Evolutionary conservation across 1,284 basidiomycete genomes (phyloP), one percentile per base, ranked within the genome.

Genomic region (Puccinia polysora): DNA sequence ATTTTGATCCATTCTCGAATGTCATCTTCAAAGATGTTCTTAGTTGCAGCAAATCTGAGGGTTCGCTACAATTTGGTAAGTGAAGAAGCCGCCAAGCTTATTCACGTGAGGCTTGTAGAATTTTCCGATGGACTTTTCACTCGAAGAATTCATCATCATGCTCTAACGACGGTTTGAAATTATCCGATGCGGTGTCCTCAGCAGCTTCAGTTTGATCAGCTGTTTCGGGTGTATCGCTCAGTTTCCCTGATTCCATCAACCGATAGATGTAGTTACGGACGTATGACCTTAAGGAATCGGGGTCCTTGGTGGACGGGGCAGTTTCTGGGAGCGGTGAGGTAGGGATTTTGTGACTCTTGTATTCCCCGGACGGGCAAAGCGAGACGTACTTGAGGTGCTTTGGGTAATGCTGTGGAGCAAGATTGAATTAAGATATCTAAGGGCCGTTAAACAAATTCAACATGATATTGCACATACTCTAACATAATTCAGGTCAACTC

Each of bases 331-430:
- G 40, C 10, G 47, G 23, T 18, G 58, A 36, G 34, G 47, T 47
- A 32, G 47, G 40, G 20, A n/a, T n/a, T 64, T 49, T 30, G 62
- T 59, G 68, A 32, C 12, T 15, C 49, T 58, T 36, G 34, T 70
- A 70, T 40, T 40, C 14, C 36, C 68, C 68, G 38, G 34, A 45
- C 50, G 68, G 68, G 58, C 47, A 70, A 34, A 70, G 68, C n/a
- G 68, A 70, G 40, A 70, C 68, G 47, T 70, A 70, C 30, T 70
- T 70, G 23, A 70, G 56, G 34, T 70, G 58, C n/a, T 70, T 70
- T 18, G 68, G 68, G 14, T 70, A 70, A 40, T 58, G 55, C 68
- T 70, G 32, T 40, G 34, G 15, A 50, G 36, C 4, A 32, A n/a
- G 25, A 14, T 6, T 12, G 8, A 40, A 23, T 59, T 18, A 63